A percentile compares a stretch with the other conserved stretches of the same genome.
phyloP scores from a whole-genome alignment of 129 eudicot genomes.

The Sambucus nigra region DNA sequence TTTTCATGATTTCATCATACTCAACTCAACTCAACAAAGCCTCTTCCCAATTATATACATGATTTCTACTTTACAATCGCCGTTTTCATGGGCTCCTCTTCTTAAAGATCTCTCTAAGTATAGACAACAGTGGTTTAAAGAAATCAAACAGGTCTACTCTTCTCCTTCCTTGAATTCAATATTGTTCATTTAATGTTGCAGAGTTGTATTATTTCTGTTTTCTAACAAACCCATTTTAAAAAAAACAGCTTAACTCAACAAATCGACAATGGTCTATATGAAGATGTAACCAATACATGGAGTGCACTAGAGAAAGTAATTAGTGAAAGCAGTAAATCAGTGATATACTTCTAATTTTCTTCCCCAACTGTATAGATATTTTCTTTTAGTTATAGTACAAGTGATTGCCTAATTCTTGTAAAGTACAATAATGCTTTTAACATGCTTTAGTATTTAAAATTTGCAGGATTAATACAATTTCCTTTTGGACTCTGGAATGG shows the following conservation, averaged over 20 bases:
- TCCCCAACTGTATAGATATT: not conserved
- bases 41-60: too few species aligned
- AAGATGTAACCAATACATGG: slow-evolving; percentile 57
- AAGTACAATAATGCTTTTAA: too few species aligned
- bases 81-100: too few species aligned
- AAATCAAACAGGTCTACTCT: slow-evolving; percentile 47
- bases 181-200: too few species aligned
- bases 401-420: too few species aligned
- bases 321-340: slow-evolving; percentile 29
- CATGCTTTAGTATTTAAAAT: too few species aligned
- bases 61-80: too few species aligned
- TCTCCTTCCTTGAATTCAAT: too few species aligned
- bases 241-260: slow-evolving; percentile 47
- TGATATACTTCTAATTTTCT: slow-evolving; percentile 30
- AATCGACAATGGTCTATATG: slow-evolving; percentile 28
- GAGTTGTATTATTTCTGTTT: too few species aligned
- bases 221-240: too few species aligned
- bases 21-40: too few species aligned
- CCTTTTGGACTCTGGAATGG: slow-evolving; percentile 42
- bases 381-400: not conserved
- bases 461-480: slow-evolving; percentile 80
- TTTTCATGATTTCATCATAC: too few species aligned
- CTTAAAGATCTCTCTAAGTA: slow-evolving; percentile 79
- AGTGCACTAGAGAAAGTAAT: slow-evolving; percentile 40
- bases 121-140: slow-evolving; percentile 49